Evolutionary conservation across 352 stramenopile genomes (phyloP), one percentile per base, ranked within the genome.

Genomic region (Globisporangium apiculatum): DNA sequence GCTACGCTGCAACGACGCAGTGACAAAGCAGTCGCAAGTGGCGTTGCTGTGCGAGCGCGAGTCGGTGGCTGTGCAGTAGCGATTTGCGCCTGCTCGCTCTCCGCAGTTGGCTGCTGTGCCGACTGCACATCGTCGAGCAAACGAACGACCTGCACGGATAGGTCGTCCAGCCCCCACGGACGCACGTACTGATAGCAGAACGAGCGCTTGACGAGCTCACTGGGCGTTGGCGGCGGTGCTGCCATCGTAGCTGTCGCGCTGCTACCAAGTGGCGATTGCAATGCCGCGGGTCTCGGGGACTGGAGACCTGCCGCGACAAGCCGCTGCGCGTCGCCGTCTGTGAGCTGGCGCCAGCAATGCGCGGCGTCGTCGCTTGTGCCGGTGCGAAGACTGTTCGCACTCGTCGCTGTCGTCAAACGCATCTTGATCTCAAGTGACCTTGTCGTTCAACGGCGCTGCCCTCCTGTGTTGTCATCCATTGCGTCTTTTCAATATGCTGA

Each of bases 181-280:
- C 15, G 36, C 8, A 59, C 45, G 52, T 55, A 50, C 46, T 55
- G 58, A 35, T 51, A 64, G 46, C 58, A 64, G 46, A 51, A 64
- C 38, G 24, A 9, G 24, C 37, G 31, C 8, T 45, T 31, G 3
- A 47, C 7, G 14, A 45, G 43, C 5, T 49, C 48, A 15, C 49
- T 15, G 2, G 7, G 12, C 11, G 24, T 31, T 31, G 42, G 42
- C 42, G n/a, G 42, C 11, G 42, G 42, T 15, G 15, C 5, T 11
- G 41, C 12, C 8, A 14, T 24, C 11, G 17, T 18, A 35, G 24
- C 15, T 10, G 50, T 45, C 5, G 35, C 46, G 24, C 24, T 31
- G 24, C 24, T 31, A 3, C 24, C 24, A 31, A 31, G 24, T 31
- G 24, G 24, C 2, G 24, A 31, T 31, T 31, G 24, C 1, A 31